Evolutionary conservation across 2,329 filamentous ascomycete genomes (phyloP).

Genomic region (Penicillium rolfsii): DNA sequence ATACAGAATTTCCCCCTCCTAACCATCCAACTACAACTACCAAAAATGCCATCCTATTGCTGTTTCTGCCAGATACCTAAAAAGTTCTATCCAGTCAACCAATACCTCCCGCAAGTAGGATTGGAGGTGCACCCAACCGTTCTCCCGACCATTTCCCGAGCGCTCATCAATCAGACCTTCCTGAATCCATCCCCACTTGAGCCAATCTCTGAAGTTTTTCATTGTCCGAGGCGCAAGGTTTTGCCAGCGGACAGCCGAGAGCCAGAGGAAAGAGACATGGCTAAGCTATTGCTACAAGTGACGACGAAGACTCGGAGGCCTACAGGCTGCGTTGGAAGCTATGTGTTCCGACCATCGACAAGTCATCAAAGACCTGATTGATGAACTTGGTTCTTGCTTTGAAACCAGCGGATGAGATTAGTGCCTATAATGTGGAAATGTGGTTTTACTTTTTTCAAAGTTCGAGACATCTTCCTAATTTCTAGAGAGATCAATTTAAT

Average conservation of each 20-base stretch:
- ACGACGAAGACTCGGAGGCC: background rate
- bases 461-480: background rate
- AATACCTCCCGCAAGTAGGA: background rate
- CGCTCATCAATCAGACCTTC: background rate
- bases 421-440: background rate
- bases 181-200: background rate
- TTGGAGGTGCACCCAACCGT: slow-evolving; percentile 1
- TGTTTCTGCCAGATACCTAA: background rate
- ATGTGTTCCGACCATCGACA: background rate
- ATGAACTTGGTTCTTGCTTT: background rate
- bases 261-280: background rate
- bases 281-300: background rate
- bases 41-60: background rate
- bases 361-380: background rate
- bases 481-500: background rate
- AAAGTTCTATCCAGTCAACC: background rate
- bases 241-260: background rate
- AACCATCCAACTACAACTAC: background rate
- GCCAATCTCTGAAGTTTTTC: background rate
- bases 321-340: background rate
- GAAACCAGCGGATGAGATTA: background rate
- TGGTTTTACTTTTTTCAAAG: background rate
- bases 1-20: background rate
- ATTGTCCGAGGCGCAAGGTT: background rate
- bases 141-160: background rate